phyloP scores from a whole-genome alignment of 2,329 filamentous ascomycete species.

The Monosporascus sp. region DNA sequence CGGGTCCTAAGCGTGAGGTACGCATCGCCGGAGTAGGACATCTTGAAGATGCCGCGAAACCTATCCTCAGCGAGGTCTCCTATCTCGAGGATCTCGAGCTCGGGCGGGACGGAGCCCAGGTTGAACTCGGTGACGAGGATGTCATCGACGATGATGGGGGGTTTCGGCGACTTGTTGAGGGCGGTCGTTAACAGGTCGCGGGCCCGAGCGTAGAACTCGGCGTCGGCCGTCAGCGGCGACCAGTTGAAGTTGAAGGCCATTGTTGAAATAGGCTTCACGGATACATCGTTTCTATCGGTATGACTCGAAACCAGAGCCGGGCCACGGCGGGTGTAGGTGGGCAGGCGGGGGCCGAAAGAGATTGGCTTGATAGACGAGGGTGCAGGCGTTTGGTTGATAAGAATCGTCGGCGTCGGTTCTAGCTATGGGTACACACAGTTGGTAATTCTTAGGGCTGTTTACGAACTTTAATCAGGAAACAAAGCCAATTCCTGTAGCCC shows the following conservation, averaged over 20 bases:
- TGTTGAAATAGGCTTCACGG: conserved; percentile 39
- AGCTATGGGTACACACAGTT: no score
- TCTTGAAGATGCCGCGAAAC: conserved; percentile 98
- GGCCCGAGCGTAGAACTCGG: conserved; percentile 80
- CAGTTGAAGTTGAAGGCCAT: conserved; percentile 99
- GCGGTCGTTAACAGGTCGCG: conserved; percentile 92
- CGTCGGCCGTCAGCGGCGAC: conserved; percentile 96
- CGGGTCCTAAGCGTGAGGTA: conserved; percentile 92
- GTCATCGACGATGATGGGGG: conserved; percentile 98
- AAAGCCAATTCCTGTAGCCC: no score
- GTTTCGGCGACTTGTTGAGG: conserved; percentile 95
- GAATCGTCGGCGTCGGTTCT: no score
- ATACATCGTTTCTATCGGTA: conserved; percentile 14
- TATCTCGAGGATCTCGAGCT: conserved; percentile 95
- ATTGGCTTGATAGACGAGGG: no score
- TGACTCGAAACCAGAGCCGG: no score
- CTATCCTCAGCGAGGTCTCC: conserved; percentile 95
- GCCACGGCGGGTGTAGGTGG: no score
- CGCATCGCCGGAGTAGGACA: conserved; percentile 95
- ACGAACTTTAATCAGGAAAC: no score
- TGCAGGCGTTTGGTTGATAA: no score
- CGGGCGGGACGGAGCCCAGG: conserved; percentile 86
- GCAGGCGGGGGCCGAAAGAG: no score
- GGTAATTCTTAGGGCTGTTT: no score
- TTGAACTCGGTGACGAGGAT: conserved; percentile 98